These are phyloP conservation scores for Fusarium euwallaceae DNA, from an alignment of 2,329 filamentous ascomycete genomes.

Conservation along the genomic window DNA sequence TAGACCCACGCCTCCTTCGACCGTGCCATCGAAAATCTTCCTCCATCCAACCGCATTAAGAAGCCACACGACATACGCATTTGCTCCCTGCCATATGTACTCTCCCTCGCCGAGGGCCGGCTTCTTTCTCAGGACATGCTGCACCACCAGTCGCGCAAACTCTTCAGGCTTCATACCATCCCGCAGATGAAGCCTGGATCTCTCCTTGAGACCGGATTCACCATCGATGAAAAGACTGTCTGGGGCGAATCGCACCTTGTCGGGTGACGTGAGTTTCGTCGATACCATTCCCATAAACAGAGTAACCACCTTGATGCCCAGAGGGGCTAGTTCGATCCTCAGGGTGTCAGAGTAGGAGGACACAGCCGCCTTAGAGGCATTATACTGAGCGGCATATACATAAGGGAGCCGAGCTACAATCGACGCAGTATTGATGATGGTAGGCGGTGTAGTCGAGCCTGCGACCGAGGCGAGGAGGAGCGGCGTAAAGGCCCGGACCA, in stretches of 20 bases:
- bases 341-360: conserved; percentile 23
- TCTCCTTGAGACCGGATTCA: conserved; percentile 5
- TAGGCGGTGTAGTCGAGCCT: neutral
- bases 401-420: conserved; percentile 16
- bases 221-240: conserved; percentile 11
- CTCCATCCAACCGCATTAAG: conserved; percentile 16
- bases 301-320: conserved; percentile 24
- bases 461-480: conserved; percentile 21
- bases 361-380: conserved; percentile 22
- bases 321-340: conserved; percentile 12
- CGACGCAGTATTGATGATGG: conserved; percentile 22
- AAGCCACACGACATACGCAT: conserved; percentile 8
- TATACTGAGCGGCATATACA: conserved; percentile 9
- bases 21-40: conserved; percentile 14
- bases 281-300: conserved; percentile 26
- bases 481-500: conserved; percentile 23
- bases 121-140: neutral
- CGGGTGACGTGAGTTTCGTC: conserved; percentile 10
- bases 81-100: conserved; percentile 12
- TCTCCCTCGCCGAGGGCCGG: conserved; percentile 3
- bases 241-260: conserved; percentile 9
- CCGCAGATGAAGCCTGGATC: neutral
- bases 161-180: conserved; percentile 16
- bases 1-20: neutral
- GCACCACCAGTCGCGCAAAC: conserved; percentile 9